Percentiles rank a stretch among this genome's conserved stretches.
Evolutionary conservation across 257 asterid species (phyloP).

Genomic region (Vinca minor): DNA sequence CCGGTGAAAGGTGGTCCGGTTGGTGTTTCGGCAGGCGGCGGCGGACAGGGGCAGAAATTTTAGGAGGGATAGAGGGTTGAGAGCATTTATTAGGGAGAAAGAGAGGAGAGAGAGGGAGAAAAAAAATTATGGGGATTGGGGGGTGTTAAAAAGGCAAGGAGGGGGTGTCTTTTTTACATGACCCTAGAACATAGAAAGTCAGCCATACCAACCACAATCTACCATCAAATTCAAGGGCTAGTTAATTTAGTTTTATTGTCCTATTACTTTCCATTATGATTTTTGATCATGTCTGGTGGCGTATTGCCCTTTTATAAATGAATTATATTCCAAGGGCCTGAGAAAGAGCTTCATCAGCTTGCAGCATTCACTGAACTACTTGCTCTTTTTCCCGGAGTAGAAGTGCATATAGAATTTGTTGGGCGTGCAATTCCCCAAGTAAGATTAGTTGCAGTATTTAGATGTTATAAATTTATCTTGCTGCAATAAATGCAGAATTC

Average conservation of each 20-base stretch:
- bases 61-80: no score
- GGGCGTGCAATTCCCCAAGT: constrained; percentile 69
- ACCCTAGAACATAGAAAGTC: neutral
- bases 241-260: neutral
- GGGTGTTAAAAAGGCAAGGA: neutral
- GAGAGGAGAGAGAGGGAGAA: no score
- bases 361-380: constrained; percentile 64
- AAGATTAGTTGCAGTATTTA: constrained; percentile 35
- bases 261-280: neutral
- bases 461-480: neutral
- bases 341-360: constrained; percentile 75
- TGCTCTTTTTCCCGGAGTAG: constrained; percentile 70
- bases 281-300: neutral
- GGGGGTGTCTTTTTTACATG: no score
- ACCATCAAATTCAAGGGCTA: neutral
- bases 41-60: no score
- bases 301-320: constrained; percentile 14
- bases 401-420: constrained; percentile 55
- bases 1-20: no score
- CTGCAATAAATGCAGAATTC: neutral
- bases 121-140: no score
- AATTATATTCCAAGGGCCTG: constrained; percentile 58
- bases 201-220: neutral
- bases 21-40: no score
- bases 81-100: no score